phyloP scores from a whole-genome alignment of 2,329 filamentous ascomycete genomes.

The Hyphodiscus sp. region DNA sequence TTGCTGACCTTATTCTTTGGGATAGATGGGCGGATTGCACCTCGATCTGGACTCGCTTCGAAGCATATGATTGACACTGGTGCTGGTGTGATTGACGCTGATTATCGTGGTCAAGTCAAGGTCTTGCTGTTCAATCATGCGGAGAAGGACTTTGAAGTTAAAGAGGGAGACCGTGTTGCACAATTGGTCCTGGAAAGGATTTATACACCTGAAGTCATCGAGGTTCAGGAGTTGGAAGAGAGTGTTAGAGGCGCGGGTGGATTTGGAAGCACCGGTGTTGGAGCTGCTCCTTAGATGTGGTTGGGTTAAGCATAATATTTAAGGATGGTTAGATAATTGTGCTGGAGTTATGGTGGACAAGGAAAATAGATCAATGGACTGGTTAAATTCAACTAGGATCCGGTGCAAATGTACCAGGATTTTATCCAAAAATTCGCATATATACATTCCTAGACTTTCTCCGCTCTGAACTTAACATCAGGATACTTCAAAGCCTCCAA shows the following conservation, averaged over 20 bases:
- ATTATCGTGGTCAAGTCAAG: constrained; percentile 92
- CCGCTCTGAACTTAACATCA: constrained; percentile 54
- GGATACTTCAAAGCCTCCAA: constrained; percentile 62
- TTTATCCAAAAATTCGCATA: background rate
- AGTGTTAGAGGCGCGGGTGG: constrained; percentile 87
- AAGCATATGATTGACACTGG: constrained; percentile 97
- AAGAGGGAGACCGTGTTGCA: constrained; percentile 83
- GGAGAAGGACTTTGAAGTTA: constrained; percentile 73
- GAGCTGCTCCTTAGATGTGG: background rate
- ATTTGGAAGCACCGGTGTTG: constrained; percentile 75
- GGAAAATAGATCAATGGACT: constrained; percentile 1
- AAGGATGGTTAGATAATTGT: constrained; percentile 1
- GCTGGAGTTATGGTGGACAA: constrained; percentile 6
- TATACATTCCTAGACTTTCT: constrained; percentile 32
- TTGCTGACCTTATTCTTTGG: background rate
- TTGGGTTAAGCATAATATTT: background rate
- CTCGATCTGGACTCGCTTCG: constrained; percentile 80
- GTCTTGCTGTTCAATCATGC: constrained; percentile 91
- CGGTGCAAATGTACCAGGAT: background rate
- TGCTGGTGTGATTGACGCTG: constrained; percentile 94
- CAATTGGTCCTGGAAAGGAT: constrained; percentile 94
- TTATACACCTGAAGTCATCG: constrained; percentile 85
- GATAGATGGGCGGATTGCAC: constrained; percentile 79
- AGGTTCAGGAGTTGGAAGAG: constrained; percentile 81
- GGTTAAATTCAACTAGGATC: background rate